phyloP scores from a whole-genome alignment of 352 stramenopile species.

The Globisporangium uncinulatum region DNA sequence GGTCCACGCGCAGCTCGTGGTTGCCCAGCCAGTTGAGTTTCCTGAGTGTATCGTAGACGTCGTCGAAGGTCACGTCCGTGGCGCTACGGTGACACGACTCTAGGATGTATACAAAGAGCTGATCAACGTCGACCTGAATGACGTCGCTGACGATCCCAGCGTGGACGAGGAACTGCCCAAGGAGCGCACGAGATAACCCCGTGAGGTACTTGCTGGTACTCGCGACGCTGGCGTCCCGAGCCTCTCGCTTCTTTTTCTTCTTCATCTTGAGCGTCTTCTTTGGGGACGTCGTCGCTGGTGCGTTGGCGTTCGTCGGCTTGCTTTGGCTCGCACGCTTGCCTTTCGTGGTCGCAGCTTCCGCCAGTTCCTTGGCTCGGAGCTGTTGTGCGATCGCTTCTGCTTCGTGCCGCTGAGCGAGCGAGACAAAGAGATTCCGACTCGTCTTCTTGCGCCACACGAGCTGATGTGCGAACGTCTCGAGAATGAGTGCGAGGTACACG shows the following conservation, averaged over 20 bases:
- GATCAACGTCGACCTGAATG: conserved; percentile 33
- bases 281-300: conserved; percentile 2
- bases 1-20: conserved; percentile 21
- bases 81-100: conserved; percentile 16
- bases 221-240: not conserved
- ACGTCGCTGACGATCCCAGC: conserved; percentile 27
- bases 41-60: conserved; percentile 25
- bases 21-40: conserved; percentile 26
- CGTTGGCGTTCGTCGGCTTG: not conserved
- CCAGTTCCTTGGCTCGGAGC: conserved; percentile 13
- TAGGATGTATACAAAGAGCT: conserved; percentile 28
- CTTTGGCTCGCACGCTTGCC: conserved; percentile 1
- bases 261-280: conserved; percentile 17
- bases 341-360: not conserved
- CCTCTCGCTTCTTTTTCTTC: conserved; percentile 25
- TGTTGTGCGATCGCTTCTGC: conserved; percentile 9
- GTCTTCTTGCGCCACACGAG: conserved; percentile 39
- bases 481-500: conserved; percentile 37
- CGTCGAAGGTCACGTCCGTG: conserved; percentile 31
- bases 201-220: conserved; percentile 28
- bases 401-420: conserved; percentile 27
- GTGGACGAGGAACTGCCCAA: conserved; percentile 33
- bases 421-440: conserved; percentile 35
- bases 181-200: conserved; percentile 28
- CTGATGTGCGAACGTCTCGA: conserved; percentile 44